These are phyloP conservation scores for Truncatella angustata DNA, from an alignment of 2,329 filamentous ascomycete species.

Conservation along the genomic window DNA sequence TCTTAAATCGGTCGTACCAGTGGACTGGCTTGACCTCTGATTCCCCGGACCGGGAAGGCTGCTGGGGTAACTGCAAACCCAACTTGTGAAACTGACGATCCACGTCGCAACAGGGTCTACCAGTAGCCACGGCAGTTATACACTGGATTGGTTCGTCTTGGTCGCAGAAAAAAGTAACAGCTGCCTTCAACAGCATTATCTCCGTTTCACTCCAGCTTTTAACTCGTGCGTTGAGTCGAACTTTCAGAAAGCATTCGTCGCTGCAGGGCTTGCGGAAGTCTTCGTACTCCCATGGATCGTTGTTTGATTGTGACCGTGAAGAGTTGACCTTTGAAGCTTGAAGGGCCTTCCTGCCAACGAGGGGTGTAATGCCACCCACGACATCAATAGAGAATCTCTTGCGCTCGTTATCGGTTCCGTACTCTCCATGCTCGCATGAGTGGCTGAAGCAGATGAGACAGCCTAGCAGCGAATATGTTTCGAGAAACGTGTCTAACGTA, in stretches of 20 bases:
- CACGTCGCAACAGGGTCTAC: slow-evolving; percentile 52
- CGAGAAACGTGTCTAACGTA: slow-evolving; percentile 46
- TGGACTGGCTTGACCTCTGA: slow-evolving; percentile 40
- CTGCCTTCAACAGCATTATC: slow-evolving; percentile 43
- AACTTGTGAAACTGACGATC: slow-evolving; percentile 41
- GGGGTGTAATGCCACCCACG: slow-evolving; percentile 33
- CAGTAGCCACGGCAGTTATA: slow-evolving; percentile 47
- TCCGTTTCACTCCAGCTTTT: slow-evolving; percentile 50
- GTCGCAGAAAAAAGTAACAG: slow-evolving; percentile 41
- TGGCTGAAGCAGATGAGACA: slow-evolving; percentile 60
- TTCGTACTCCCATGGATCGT: too few relatives aligned
- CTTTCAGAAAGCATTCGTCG: slow-evolving; percentile 41
- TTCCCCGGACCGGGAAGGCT: slow-evolving; percentile 23
- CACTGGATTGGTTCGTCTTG: slow-evolving; percentile 47
- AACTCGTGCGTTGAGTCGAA: slow-evolving; percentile 29
- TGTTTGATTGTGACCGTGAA: too few relatives aligned
- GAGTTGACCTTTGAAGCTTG: slow-evolving; percentile 14
- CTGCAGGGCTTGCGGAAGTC: slow-evolving; percentile 29
- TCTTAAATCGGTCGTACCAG: slow-evolving; percentile 58
- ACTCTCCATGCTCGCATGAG: slow-evolving; percentile 61
- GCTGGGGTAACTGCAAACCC: slow-evolving; percentile 31
- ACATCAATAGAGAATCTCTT: slow-evolving; percentile 51
- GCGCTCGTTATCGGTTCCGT: slow-evolving; percentile 51
- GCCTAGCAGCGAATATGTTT: slow-evolving; percentile 54
- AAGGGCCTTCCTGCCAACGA: slow-evolving; percentile 28